Evolutionary conservation across 2,329 filamentous ascomycete species (phyloP).

Genomic region (Keithomyces neogunnii): DNA sequence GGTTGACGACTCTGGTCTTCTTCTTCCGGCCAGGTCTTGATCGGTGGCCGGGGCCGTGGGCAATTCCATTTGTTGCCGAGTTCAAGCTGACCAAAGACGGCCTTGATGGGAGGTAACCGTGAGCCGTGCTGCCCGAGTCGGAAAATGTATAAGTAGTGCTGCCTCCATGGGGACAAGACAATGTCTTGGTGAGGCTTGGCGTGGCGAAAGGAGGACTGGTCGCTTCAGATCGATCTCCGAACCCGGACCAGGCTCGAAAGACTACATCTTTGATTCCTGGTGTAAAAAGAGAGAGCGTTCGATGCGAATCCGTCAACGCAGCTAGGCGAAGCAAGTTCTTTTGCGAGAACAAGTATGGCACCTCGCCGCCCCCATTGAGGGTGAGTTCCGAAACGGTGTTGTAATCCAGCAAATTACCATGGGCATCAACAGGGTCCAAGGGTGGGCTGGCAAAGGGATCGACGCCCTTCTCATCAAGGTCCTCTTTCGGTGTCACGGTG

Average conservation of each 20-base stretch:
- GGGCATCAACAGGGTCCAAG: slow-evolving; percentile 71
- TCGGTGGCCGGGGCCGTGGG: slow-evolving; percentile 53
- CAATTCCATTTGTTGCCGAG: slow-evolving; percentile 54
- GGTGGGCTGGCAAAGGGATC: slow-evolving; percentile 79
- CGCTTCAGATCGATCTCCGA: slow-evolving; percentile 59
- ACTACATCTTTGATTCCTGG: slow-evolving; percentile 84
- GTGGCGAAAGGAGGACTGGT: slow-evolving; percentile 38
- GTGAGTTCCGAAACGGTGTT: slow-evolving; percentile 69
- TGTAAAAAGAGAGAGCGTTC: slow-evolving; percentile 84
- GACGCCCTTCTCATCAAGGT: slow-evolving; percentile 51
- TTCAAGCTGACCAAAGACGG: slow-evolving; percentile 56
- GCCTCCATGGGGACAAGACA: slow-evolving; percentile 50
- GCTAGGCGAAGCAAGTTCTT: slow-evolving; percentile 84
- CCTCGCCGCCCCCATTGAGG: slow-evolving; percentile 70
- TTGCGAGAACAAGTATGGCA: slow-evolving; percentile 86
- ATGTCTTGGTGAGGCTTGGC: slow-evolving; percentile 51
- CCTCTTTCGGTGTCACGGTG: slow-evolving; percentile 38
- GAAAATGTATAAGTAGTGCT: slow-evolving; percentile 67
- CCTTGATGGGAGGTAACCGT: slow-evolving; percentile 57
- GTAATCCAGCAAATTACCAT: slow-evolving; percentile 68
- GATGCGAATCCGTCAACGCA: slow-evolving; percentile 77
- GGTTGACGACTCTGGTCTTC: slow-evolving; percentile 76
- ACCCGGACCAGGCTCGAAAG: slow-evolving; percentile 84
- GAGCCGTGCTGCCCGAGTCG: slow-evolving; percentile 56
- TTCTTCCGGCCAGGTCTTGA: slow-evolving; percentile 61